phyloP scores from a whole-genome alignment of 257 asterid genomes.

The Coffea eugenioides region DNA sequence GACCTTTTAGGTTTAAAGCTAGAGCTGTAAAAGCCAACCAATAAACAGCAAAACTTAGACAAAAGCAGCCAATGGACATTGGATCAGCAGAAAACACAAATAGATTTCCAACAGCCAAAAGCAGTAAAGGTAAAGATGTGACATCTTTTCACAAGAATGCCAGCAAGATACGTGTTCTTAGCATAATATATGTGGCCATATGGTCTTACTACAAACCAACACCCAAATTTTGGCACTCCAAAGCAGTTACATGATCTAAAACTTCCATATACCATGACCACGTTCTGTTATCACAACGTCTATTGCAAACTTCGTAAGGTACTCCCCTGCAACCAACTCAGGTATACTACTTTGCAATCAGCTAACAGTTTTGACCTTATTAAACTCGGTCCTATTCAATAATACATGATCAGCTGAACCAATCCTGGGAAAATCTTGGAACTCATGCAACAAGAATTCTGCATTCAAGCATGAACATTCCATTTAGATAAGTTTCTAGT shows the following conservation, averaged over 20 bases:
- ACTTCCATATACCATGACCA: neutral
- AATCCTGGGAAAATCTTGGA: neutral
- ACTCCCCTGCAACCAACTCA: neutral
- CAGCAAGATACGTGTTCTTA: neutral
- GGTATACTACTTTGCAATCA: neutral
- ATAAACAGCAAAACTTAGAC: slow-evolving; percentile 6
- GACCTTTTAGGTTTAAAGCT: slow-evolving; percentile 90
- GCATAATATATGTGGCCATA: neutral
- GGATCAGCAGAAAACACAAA: neutral
- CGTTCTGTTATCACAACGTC: too few relatives aligned
- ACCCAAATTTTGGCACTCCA: neutral
- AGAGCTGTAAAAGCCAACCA: slow-evolving; percentile 40
- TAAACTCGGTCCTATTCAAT: neutral
- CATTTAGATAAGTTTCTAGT: too few relatives aligned
- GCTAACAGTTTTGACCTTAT: neutral
- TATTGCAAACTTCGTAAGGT: too few relatives aligned
- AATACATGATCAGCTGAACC: neutral
- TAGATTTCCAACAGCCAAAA: neutral
- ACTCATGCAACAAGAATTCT: neutral
- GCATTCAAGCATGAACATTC: too few relatives aligned
- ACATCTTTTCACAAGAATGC: neutral
- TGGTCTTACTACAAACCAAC: neutral
- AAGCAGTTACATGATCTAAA: neutral
- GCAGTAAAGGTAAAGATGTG: neutral
- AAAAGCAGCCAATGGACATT: neutral